phyloP scores from a whole-genome alignment of 1,284 basidiomycete genomes.

The Xanthoconium separans region DNA sequence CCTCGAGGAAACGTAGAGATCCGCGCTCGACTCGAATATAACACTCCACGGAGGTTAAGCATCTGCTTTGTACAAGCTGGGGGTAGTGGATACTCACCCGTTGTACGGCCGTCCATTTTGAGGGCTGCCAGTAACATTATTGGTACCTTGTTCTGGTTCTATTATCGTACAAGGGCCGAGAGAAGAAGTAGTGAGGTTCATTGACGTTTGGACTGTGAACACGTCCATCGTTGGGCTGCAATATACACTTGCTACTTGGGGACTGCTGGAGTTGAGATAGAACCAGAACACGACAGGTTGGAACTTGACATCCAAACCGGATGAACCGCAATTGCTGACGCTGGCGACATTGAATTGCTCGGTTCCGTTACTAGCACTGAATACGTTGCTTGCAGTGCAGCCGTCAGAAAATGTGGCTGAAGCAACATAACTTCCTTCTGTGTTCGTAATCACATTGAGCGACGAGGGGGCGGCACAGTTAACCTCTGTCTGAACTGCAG shows the following conservation, averaged over 20 bases:
- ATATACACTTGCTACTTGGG: conserved; percentile 51
- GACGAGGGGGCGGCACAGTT: conserved; percentile 46
- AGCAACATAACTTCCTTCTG: conserved; percentile 33
- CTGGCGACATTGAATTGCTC: conserved; percentile 49
- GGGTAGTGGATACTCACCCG: conserved; percentile 38
- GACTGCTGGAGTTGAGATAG: conserved; percentile 35
- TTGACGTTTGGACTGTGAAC: conserved; percentile 43
- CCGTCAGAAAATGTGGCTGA: conserved; percentile 43
- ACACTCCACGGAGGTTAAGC: conserved; percentile 36
- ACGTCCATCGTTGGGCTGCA: conserved; percentile 50
- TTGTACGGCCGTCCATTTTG: conserved; percentile 51
- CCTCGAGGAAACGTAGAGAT: conserved; percentile 49
- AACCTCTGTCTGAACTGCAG: conserved; percentile 47
- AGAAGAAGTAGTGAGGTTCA: conserved; percentile 42
- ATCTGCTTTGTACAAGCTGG: background rate
- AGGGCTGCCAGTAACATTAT: conserved; percentile 50
- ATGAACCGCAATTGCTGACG: conserved; percentile 38
- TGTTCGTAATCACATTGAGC: conserved; percentile 25
- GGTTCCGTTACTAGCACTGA: conserved; percentile 39
- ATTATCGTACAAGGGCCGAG: conserved; percentile 38
- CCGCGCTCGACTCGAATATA: conserved; percentile 39
- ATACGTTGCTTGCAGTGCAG: conserved; percentile 39
- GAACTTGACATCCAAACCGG: conserved; percentile 37
- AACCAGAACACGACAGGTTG: conserved; percentile 68
- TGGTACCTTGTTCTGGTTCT: conserved; percentile 34